Evolutionary conservation across 331 rosid genomes (phyloP).

Genomic region (Erythrophleum ivorense): DNA sequence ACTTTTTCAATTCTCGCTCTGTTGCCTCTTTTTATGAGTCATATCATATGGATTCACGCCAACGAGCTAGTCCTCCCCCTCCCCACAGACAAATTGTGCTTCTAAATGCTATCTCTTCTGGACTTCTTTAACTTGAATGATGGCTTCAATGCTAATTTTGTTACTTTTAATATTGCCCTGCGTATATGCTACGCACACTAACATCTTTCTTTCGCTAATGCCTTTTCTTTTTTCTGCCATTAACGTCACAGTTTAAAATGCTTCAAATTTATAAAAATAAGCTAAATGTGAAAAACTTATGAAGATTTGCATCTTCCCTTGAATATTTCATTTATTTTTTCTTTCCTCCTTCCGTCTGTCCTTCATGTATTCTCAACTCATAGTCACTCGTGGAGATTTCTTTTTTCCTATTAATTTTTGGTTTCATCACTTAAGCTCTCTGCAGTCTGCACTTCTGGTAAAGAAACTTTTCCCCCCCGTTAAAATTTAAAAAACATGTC

Average conservation of each 20-base stretch:
- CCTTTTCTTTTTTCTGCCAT: not conserved
- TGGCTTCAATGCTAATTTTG: not conserved
- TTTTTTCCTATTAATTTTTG: not conserved
- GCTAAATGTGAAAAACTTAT: not conserved
- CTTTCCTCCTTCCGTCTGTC: not conserved
- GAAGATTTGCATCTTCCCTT: not conserved
- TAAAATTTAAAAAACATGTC: constrained; percentile 19
- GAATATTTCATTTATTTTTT: not conserved
- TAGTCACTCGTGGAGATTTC: not conserved
- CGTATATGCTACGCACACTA: too few species aligned
- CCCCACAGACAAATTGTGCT: too few species aligned
- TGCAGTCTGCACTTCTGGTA: not conserved
- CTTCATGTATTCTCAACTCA: not conserved
- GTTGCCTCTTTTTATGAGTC: not conserved
- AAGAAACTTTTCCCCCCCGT: not conserved
- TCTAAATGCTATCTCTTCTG: too few species aligned
- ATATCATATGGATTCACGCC: not conserved
- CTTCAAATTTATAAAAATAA: not conserved
- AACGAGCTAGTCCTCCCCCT: not conserved
- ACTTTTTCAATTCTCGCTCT: not conserved
- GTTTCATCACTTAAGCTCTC: not conserved
- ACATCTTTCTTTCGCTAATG: not conserved
- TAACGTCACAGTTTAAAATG: not conserved
- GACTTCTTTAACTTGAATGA: too few species aligned
- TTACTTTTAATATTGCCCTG: not conserved